These are phyloP conservation scores for Clitopilus hobsonii DNA, from an alignment of 768 basidiomycete genomes.

Conservation along the genomic window DNA sequence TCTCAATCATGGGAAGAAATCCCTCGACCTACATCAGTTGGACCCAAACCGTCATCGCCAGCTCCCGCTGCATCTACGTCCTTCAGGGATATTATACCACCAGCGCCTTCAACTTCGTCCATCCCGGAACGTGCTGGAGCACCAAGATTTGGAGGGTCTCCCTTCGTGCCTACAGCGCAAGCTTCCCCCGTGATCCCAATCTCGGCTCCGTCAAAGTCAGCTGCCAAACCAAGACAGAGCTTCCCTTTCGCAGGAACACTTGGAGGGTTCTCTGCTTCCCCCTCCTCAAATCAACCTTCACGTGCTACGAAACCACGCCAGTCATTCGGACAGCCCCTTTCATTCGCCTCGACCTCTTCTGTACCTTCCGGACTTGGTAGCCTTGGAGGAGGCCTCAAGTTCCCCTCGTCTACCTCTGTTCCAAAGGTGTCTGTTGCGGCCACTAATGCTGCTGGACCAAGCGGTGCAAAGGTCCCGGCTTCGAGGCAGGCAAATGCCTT, in stretches of 20 bases:
- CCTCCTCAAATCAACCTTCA: background rate
- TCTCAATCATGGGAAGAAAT: constrained; percentile 68
- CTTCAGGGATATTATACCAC: constrained; percentile 9
- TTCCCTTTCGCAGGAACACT: constrained; percentile 13
- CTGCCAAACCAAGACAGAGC: constrained; percentile 24
- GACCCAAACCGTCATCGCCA: constrained; percentile 7
- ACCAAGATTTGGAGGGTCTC: constrained; percentile 29
- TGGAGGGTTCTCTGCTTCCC: background rate
- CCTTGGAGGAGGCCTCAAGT: background rate
- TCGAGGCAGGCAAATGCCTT: constrained; percentile 61
- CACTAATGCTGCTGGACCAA: constrained; percentile 10
- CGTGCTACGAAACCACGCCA: background rate
- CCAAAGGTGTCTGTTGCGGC: constrained; percentile 13
- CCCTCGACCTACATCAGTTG: constrained; percentile 12
- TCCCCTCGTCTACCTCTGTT: constrained; percentile 12
- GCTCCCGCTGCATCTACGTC: constrained; percentile 12
- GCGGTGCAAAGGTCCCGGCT: constrained; percentile 40
- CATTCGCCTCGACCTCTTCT: background rate
- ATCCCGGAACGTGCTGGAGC: constrained; percentile 27
- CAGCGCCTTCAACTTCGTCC: constrained; percentile 8
- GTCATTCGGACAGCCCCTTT: background rate
- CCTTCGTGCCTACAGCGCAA: constrained; percentile 12
- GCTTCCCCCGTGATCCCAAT: background rate
- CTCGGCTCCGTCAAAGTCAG: background rate
- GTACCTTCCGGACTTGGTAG: background rate